Base-by-base conservation (phyloP, 805 yeast genomes). In the Cyberlindnera maritima region DNA sequence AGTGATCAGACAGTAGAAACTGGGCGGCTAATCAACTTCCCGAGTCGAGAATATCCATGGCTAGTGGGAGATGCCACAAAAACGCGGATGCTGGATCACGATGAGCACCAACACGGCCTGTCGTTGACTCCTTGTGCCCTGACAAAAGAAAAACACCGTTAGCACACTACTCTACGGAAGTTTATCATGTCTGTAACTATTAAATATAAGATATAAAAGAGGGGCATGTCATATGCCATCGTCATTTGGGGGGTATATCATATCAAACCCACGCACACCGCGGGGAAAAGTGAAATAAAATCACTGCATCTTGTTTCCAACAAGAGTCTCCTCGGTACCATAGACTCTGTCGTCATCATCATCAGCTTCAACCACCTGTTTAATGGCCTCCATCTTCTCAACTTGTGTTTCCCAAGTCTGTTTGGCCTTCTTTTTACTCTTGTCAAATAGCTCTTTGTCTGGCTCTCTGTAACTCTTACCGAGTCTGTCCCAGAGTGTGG, bases 401-500 rank as follows among this genome's bases (percentile, higher is more conserved):
- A 82, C 72, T 69, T 92, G 97, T 53, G 76, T 74, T 34, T 72
- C 75, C 89, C 95, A 84, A 38, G 84, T 77, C 54, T 71, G 67
- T 57, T 74, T 68, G 52, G 81, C 81, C 62, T 76, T 78, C 65
- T 76, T 82, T 52, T 68, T 63, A 21, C 75, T 66, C 56, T 77
- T 79, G 63, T 83, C 88, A 66, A 91, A 92, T 57, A 92, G 74
- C 57, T 88, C 86, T 60, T 76, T 80, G 63, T 94, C 98, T 5
- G 99, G 99, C 59, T 81, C 79, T 70, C 98, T 85, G 71, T 94
- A 91, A 23, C 96, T 81, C 39, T 90, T 86, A 43, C 98, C 98
- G 48, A 94, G 70, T 70, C 99, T 84, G 67, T 94, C 99, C 99
- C 99, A 94, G 55, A 94, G 74, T 15, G 99, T 94, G 39, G 98